phyloP scores from a whole-genome alignment of 2,329 filamentous ascomycete species.

The Calcarisporium arbuscula region DNA sequence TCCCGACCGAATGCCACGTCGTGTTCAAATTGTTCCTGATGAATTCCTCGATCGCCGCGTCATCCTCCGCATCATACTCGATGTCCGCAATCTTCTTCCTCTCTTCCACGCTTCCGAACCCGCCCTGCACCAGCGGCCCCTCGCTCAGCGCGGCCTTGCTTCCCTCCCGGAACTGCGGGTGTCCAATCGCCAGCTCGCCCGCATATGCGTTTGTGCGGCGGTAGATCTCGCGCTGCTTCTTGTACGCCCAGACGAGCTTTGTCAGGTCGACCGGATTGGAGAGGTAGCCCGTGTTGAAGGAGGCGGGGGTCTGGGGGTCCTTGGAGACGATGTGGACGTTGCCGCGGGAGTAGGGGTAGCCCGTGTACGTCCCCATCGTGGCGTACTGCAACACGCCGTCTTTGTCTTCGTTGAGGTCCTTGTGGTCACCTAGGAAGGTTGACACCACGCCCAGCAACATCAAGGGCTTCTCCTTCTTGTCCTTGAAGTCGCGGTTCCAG shows the following conservation, averaged over 20 bases:
- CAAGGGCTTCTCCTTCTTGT: conserved; percentile 37
- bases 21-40: conserved; percentile 30
- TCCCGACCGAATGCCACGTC: conserved; percentile 37
- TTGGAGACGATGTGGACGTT: conserved; percentile 50
- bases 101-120: conserved; percentile 20
- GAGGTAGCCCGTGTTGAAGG: conserved; percentile 51
- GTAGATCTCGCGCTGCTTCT: conserved; percentile 53
- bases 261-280: conserved; percentile 44
- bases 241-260: conserved; percentile 57
- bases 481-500: conserved; percentile 50
- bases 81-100: conserved; percentile 21
- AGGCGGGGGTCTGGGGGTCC: conserved; percentile 33
- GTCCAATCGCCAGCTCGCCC: conserved; percentile 33
- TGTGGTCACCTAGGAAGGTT: conserved; percentile 17
- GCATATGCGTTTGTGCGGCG: conserved; percentile 47
- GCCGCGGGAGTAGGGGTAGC: conserved; percentile 56
- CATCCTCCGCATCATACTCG: conserved; percentile 41
- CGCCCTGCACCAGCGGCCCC: conserved; percentile 12
- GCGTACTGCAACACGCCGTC: conserved; percentile 37
- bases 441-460: conserved; percentile 32
- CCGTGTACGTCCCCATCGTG: conserved; percentile 44
- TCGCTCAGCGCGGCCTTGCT: conserved; percentile 30
- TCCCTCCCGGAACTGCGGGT: conserved; percentile 35
- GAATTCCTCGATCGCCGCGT: conserved; percentile 38
- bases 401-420: background rate